phyloP scores from a whole-genome alignment of 495 filamentous ascomycete genomes.

The Neurospora tetraspora region DNA sequence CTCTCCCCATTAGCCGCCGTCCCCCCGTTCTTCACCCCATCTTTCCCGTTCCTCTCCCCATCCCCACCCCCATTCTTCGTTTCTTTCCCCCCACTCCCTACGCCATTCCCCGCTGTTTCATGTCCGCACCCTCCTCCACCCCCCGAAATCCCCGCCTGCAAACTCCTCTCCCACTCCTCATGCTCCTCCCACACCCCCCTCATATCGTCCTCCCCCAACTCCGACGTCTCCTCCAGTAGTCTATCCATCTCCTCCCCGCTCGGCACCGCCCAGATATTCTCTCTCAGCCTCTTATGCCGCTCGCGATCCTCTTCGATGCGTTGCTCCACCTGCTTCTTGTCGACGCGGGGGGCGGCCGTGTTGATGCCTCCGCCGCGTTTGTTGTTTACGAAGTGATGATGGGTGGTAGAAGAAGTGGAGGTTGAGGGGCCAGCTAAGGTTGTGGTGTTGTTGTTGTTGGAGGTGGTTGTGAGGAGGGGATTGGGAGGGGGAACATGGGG shows the following conservation, averaged over 20 bases:
- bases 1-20: not conserved
- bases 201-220: slow-evolving; percentile 76
- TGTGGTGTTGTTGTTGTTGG: not conserved
- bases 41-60: too few relatives aligned
- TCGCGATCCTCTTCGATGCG: slow-evolving; percentile 95
- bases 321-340: slow-evolving; percentile 86
- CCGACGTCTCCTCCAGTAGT: slow-evolving; percentile 71
- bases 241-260: slow-evolving; percentile 49
- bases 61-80: not conserved
- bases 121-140: slow-evolving; percentile 4
- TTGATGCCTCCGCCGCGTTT: not conserved
- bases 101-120: not conserved
- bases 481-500: slow-evolving; percentile 9
- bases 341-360: slow-evolving; percentile 37
- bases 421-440: too few relatives aligned
- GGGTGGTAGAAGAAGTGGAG: not conserved
- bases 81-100: not conserved
- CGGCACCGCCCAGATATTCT: slow-evolving; percentile 81
- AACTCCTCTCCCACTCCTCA: slow-evolving; percentile 36
- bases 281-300: slow-evolving; percentile 79
- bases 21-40: not conserved
- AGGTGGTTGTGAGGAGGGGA: slow-evolving; percentile 1
- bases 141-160: not conserved
- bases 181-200: slow-evolving; percentile 62
- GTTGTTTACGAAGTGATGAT: too few relatives aligned